phyloP scores from a whole-genome alignment of 2,329 filamentous ascomycete species.

The Ophiostoma populinum region DNA sequence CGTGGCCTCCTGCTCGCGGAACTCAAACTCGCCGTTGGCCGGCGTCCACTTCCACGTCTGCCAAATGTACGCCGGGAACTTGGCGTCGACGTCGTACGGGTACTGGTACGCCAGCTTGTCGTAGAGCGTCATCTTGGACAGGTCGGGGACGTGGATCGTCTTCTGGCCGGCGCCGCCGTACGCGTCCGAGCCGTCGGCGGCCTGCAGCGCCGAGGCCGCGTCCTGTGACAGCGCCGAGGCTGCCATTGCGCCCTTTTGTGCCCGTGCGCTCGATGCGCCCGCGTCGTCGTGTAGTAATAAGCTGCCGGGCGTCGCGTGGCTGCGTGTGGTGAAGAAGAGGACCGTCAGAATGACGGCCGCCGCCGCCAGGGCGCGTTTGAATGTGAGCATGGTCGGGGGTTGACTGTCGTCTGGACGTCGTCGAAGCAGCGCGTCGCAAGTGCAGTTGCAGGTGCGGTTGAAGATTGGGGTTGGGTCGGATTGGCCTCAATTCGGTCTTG shows the following conservation, averaged over 20 bases:
- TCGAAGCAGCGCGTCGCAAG: no score
- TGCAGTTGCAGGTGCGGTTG: no score
- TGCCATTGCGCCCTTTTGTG: no score
- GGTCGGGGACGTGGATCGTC: constrained; percentile 45
- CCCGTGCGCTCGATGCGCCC: constrained; percentile 15
- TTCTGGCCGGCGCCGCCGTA: constrained; percentile 27
- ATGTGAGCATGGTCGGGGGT: constrained; percentile 53
- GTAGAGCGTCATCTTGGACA: constrained; percentile 52
- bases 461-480: no score
- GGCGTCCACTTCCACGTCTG: constrained; percentile 94
- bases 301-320: constrained; percentile 24
- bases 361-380: constrained; percentile 55
- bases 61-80: constrained; percentile 97
- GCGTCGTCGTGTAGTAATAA: constrained; percentile 10
- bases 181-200: constrained; percentile 11
- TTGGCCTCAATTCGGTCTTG: no score
- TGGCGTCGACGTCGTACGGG: constrained; percentile 72
- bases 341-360: constrained; percentile 52
- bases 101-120: constrained; percentile 85
- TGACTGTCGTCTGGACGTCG: not conserved
- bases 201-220: constrained; percentile 9
- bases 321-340: constrained; percentile 50
- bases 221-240: not conserved
- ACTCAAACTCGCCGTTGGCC: constrained; percentile 57
- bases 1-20: constrained; percentile 70